Evolutionary conservation across 176 grass and related monocot genomes (phyloP), one percentile per base, ranked within the genome.

Genomic region (Carex myosuroides): DNA sequence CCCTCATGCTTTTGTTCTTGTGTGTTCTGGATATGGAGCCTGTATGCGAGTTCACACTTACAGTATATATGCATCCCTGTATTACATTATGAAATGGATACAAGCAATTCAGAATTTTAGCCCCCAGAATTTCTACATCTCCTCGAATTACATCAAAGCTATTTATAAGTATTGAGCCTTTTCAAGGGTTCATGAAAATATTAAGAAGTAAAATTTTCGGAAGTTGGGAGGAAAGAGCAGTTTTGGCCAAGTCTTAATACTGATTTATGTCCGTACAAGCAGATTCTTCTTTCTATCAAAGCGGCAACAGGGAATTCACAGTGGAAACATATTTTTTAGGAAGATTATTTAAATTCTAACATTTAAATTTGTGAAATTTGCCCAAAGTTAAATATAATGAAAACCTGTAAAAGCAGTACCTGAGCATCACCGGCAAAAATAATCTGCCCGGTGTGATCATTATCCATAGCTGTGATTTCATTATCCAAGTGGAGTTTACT

Each of bases 371-470:
- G 86, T 58, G 30, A 64, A 52, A 83, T 67, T 68, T 61, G 18
- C 13, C 17, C 17, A 79, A 41, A 35, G 50, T 86, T 66, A 82
- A 86, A 55, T 20, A 57, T 80, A 60, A 32, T 66, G 17, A 79
- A 14, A 33, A 8, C 13, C 65, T 56, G 13, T 77, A 6, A 77
- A 54, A 57, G 7, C 26, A 17, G 42, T 90, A 98, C 96, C 92
- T 95, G 93, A 56, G 86, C 89, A 76, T 98, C 96, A 53, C 96
- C 96, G 53, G 91, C 88, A 24, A 98, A 98, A 86, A 98, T 89
- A 93, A 93, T 88, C 60, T 95, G 93, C 18, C 96, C 96, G 18
- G 93, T 92, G 74, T 98, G 96, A 92, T 93, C 93, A 88, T 93
- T 85, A 88, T 98, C 96, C 83, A 95, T 88, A 76, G 93, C 96